Conservation (phyloP, 371 early-diverging fungal genomes). For the Circinella minor region DNA sequence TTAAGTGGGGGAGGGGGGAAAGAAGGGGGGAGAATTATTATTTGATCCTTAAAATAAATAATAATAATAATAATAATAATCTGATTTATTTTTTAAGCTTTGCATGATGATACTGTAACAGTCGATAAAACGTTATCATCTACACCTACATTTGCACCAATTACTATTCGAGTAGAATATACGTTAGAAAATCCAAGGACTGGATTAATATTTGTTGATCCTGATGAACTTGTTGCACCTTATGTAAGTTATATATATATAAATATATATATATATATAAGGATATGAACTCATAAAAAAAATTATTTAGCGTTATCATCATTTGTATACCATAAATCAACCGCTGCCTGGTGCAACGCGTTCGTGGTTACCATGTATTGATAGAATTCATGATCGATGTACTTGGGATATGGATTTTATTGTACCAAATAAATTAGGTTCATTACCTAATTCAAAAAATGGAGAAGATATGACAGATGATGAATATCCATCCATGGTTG, state of each 20-base stretch:
- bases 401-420: conserved; percentile 90
- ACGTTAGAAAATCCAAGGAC: conserved; percentile 54
- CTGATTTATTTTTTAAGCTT: neutral
- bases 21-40: too few species aligned
- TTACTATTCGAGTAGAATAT: conserved; percentile 59
- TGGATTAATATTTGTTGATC: conserved; percentile 63
- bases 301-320: conserved; percentile 55
- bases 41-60: too few species aligned
- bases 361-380: conserved; percentile 90
- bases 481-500: conserved; percentile 67
- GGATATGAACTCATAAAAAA: too few species aligned
- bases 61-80: neutral
- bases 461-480: conserved; percentile 53
- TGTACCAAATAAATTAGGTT: conserved; percentile 60
- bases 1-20: too few species aligned
- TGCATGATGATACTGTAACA: conserved; percentile 22
- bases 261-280: neutral
- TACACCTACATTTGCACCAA: conserved; percentile 39
- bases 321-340: conserved; percentile 81
- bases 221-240: conserved; percentile 62
- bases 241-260: conserved; percentile 42
- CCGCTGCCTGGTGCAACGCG: conserved; percentile 81
- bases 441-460: conserved; percentile 16
- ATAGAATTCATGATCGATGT: conserved; percentile 74
- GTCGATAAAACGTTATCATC: conserved; percentile 17